Base-by-base conservation (phyloP, 75 land plant genomes). In the Cupressus sempervirens region DNA sequence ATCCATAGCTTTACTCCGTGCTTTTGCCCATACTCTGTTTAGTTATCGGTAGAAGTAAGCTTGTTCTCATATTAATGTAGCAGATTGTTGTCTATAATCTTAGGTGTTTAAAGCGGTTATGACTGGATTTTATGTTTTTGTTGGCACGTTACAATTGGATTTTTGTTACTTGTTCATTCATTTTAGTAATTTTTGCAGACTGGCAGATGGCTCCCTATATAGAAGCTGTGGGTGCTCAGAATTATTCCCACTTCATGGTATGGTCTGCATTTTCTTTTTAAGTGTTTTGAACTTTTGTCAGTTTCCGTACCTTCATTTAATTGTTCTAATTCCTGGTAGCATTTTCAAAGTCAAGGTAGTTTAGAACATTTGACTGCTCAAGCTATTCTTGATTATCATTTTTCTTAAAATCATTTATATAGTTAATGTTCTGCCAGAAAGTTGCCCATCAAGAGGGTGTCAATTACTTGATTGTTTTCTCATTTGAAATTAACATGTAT, bases 161-260 rank as follows among this genome's bases (percentile, higher is more conserved):
- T 23, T 76, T 76, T 41, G 23, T 20, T 34, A 23, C 8, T 76
- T 76, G 48, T 76, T 43, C 80, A 76, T 76, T 77, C 13, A 77
- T 77, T 77, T 36, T 18, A 77, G 38, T 15, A 1, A 0, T 77
- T 77, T 77, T 77, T 86, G 74, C 90, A 93, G 95, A 89, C 10
- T 97, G 94, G 98, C 89, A 97, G 54, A 95, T 95, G 97, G 99
- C 97, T 23, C 99, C 99, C 73, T 97, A 82, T 40, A 97, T 97
- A 68, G 99, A 97, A 86, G 96, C 97, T 76, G 90, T 97, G 82
- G 94, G 92, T 89, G 85, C 91, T 67, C 97, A 96, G 70, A 72
- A 87, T 10, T 80, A 82, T 23, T 92, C 92, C 15, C 85, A 52
- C 53, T 91, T 89, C 76, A 91, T 89, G 86, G 94, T 95, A 85